These are phyloP conservation scores for Pestalotiopsis sp. DNA, from an alignment of 2,329 filamentous ascomycete species.

Conservation along the genomic window DNA sequence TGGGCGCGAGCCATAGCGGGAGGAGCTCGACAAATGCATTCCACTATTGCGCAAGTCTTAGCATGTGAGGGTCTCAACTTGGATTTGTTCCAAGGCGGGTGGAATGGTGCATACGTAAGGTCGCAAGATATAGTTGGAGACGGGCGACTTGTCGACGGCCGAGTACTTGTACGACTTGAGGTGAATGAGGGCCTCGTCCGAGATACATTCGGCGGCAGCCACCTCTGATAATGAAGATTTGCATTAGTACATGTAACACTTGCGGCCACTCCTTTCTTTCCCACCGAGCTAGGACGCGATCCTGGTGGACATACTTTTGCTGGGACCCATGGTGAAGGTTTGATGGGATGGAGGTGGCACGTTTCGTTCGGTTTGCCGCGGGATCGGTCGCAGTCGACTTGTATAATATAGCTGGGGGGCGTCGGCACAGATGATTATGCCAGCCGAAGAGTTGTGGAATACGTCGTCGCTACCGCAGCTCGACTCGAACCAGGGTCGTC, in stretches of 20 bases:
- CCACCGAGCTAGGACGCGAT: not conserved
- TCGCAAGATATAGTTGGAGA: constrained; percentile 90
- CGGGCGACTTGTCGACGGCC: constrained; percentile 90
- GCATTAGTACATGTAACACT: not conserved
- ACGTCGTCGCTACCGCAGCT: not conserved
- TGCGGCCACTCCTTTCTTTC: not conserved
- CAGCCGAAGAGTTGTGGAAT: too few species aligned
- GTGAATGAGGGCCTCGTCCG: constrained; percentile 87
- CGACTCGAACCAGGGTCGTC: not conserved
- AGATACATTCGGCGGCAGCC: constrained; percentile 74
- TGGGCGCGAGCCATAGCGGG: constrained; percentile 95
- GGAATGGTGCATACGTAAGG: constrained; percentile 76
- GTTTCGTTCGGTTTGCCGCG: not conserved
- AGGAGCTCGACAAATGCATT: constrained; percentile 92
- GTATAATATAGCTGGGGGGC: not conserved
- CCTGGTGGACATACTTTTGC: constrained; percentile 7
- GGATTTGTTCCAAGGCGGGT: constrained; percentile 12
- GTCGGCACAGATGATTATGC: not conserved
- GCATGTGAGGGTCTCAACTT: constrained; percentile 21
- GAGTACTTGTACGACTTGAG: constrained; percentile 98
- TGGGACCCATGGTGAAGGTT: constrained; percentile 7
- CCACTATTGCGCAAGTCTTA: constrained; percentile 66
- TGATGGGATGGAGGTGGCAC: not conserved
- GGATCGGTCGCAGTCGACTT: not conserved
- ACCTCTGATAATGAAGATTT: constrained; percentile 38